These are phyloP conservation scores for Penicillium daleae DNA, from an alignment of 495 filamentous ascomycete species.

Conservation along the genomic window DNA sequence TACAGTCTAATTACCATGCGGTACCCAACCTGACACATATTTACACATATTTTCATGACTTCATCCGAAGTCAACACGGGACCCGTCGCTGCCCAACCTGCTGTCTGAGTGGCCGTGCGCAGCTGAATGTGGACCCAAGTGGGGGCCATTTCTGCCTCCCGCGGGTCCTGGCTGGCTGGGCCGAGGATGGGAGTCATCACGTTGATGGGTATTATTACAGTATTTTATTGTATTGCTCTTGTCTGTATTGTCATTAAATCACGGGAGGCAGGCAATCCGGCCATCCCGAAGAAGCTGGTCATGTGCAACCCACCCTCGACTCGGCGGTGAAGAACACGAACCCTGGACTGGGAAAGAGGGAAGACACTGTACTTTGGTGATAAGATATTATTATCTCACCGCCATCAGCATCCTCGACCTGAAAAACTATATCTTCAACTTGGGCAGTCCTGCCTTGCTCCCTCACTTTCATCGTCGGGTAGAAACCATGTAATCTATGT, in stretches of 20 bases:
- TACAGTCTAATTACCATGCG: not conserved
- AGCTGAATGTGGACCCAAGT: not conserved
- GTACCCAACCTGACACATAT: not conserved
- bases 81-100: not conserved
- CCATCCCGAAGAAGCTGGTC: constrained; percentile 13
- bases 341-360: not conserved
- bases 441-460: not conserved
- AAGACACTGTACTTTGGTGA: not conserved
- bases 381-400: not conserved
- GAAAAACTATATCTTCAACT: not conserved
- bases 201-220: not conserved
- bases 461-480: not conserved
- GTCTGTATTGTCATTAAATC: not conserved
- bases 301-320: constrained; percentile 8
- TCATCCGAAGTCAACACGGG: not conserved
- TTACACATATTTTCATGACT: not conserved
- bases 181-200: not conserved
- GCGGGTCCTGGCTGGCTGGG: not conserved
- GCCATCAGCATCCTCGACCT: not conserved
- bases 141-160: not conserved
- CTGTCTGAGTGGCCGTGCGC: not conserved
- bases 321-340: constrained; percentile 6
- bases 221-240: not conserved
- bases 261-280: constrained; percentile 9
- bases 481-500: not conserved